These are phyloP conservation scores for Cryphonectria radicalis DNA, from an alignment of 2,329 filamentous ascomycete genomes.

Conservation along the genomic window DNA sequence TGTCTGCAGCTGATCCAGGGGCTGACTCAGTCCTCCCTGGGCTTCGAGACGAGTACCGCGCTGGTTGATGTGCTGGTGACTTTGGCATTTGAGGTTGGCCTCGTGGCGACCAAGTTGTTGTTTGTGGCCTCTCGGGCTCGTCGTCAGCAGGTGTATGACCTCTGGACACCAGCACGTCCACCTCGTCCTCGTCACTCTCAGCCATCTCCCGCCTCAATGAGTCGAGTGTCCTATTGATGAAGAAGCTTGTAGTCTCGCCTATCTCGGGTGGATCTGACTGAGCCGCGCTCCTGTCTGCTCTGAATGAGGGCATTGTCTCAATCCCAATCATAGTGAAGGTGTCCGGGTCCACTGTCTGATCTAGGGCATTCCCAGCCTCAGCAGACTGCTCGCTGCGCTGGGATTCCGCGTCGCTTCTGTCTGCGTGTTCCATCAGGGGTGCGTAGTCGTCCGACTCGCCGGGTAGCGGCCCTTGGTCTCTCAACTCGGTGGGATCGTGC, in stretches of 20 bases:
- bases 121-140: background rate
- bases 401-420: slow-evolving; percentile 37
- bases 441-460: slow-evolving; percentile 22
- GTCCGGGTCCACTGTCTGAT: slow-evolving; percentile 45
- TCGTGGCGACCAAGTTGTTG: background rate
- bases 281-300: slow-evolving; percentile 45
- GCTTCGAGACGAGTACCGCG: background rate
- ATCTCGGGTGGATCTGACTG: slow-evolving; percentile 48
- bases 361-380: slow-evolving; percentile 34
- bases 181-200: slow-evolving; percentile 32
- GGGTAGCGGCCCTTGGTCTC: slow-evolving; percentile 19
- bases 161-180: slow-evolving; percentile 24
- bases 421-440: slow-evolving; percentile 25
- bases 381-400: slow-evolving; percentile 21
- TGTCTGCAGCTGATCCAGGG: background rate
- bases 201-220: slow-evolving; percentile 48
- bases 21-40: slow-evolving; percentile 1
- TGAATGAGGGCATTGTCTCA: slow-evolving; percentile 57
- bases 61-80: slow-evolving; percentile 7
- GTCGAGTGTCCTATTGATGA: slow-evolving; percentile 60
- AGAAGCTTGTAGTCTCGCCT: slow-evolving; percentile 60
- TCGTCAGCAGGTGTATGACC: slow-evolving; percentile 19
- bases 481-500: slow-evolving; percentile 11
- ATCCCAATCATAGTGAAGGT: slow-evolving; percentile 65
- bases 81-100: background rate